phyloP scores from a whole-genome alignment of 805 yeast genomes.

The Candida corydali region DNA sequence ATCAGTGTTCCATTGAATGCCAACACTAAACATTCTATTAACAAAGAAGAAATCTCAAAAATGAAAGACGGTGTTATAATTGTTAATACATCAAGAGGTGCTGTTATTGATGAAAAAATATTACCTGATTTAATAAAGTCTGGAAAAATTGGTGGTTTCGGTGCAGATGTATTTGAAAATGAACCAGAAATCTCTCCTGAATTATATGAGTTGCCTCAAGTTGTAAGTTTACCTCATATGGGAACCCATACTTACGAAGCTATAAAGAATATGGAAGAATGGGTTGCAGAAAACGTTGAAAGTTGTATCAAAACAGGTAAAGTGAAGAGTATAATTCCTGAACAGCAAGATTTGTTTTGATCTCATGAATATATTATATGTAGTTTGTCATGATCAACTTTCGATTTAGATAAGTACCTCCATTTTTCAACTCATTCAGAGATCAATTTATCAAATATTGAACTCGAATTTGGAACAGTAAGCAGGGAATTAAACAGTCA shows the following conservation, averaged over 20 bases:
- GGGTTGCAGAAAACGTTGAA: conserved; percentile 65
- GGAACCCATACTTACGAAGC: conserved; percentile 81
- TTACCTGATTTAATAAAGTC: conserved; percentile 51
- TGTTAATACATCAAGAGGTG: conserved; percentile 87
- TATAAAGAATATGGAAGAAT: conserved; percentile 73
- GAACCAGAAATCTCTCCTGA: conserved; percentile 73
- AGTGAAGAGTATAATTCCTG: conserved; percentile 79
- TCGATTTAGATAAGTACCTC: no score
- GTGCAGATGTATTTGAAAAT: conserved; percentile 70
- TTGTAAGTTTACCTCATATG: conserved; percentile 82
- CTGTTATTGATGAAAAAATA: conserved; percentile 66
- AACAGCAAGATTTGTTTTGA: conserved; percentile 39
- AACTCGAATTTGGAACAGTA: no score
- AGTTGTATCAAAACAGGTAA: conserved; percentile 60
- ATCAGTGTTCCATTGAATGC: conserved; percentile 75
- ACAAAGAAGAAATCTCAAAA: conserved; percentile 53
- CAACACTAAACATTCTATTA: conserved; percentile 65
- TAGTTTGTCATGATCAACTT: no score
- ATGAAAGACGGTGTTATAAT: conserved; percentile 78
- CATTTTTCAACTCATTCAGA: no score
- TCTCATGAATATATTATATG: no score
- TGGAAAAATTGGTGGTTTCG: conserved; percentile 66
- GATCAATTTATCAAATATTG: no score
- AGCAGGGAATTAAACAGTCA: no score
- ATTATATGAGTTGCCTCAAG: conserved; percentile 58